These are phyloP conservation scores for Lactifluus subvellereus DNA, from an alignment of 768 basidiomycete species.

Conservation along the genomic window DNA sequence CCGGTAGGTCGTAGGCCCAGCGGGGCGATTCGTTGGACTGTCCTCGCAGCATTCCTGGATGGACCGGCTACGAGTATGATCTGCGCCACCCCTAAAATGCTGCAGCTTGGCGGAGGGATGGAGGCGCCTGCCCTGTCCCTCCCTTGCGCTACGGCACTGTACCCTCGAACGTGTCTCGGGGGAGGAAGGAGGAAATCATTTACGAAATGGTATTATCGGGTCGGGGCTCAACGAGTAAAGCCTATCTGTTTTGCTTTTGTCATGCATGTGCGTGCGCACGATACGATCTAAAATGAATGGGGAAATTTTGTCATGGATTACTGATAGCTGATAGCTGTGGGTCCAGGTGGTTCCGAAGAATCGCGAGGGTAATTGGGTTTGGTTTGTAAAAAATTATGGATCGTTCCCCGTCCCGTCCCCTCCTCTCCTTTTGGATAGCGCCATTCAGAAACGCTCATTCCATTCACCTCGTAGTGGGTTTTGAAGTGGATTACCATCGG, in stretches of 20 bases:
- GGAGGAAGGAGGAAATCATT: neutral
- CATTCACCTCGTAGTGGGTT: neutral
- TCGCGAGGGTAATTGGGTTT: neutral
- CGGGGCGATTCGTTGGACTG: neutral
- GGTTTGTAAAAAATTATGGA: neutral
- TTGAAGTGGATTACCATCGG: neutral
- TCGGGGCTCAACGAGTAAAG: neutral
- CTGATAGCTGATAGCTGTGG: neutral
- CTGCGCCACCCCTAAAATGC: constrained; percentile 6
- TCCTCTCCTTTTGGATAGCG: neutral
- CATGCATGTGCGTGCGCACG: neutral
- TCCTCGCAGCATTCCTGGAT: neutral
- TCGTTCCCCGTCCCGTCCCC: neutral
- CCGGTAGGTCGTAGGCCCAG: neutral
- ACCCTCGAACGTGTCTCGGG: constrained; percentile 13
- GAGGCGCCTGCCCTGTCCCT: neutral
- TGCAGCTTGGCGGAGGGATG: neutral
- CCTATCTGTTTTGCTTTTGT: neutral
- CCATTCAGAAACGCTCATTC: neutral
- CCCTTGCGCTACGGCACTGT: neutral
- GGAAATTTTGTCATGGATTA: neutral
- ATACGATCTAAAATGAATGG: neutral
- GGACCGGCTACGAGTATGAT: neutral
- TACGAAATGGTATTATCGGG: neutral
- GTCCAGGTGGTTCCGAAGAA: neutral